Evolutionary conservation across 495 filamentous ascomycete species (phyloP).

Genomic region (Talaromyces wortmannii): DNA sequence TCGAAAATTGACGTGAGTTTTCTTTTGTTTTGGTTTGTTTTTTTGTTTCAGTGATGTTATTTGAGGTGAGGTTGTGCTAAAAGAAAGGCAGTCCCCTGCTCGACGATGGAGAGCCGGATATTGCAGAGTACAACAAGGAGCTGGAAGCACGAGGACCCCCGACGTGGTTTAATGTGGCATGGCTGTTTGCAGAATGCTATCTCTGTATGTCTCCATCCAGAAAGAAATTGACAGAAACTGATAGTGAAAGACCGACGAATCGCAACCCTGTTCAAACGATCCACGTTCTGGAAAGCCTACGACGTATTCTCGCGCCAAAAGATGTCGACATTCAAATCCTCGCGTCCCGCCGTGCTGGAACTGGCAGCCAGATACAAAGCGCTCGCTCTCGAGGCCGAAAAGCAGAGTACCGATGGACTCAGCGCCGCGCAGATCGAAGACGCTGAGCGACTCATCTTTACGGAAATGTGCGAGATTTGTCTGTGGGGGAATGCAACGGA

Average conservation of each 20-base stretch:
- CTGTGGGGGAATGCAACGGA: slow-evolving; percentile 98
- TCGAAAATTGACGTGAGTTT: slow-evolving; percentile 65
- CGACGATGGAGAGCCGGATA: slow-evolving; percentile 75
- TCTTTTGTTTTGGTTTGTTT: not conserved
- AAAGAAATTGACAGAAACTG: not conserved
- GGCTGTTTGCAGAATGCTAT: slow-evolving; percentile 93
- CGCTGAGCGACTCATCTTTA: slow-evolving; percentile 72
- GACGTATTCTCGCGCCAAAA: slow-evolving; percentile 92
- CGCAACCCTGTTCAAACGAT: slow-evolving; percentile 66
- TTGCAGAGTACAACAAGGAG: slow-evolving; percentile 80
- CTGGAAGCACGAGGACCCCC: slow-evolving; percentile 66
- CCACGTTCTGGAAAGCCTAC: slow-evolving; percentile 81
- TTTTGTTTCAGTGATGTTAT: not conserved
- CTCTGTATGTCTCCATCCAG: slow-evolving; percentile 60
- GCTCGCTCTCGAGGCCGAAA: slow-evolving; percentile 49
- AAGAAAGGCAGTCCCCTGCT: slow-evolving; percentile 54
- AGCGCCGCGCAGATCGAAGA: slow-evolving; percentile 50
- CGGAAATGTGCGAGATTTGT: slow-evolving; percentile 94
- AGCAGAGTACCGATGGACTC: slow-evolving; percentile 21
- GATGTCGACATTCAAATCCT: slow-evolving; percentile 87
- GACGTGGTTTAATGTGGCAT: slow-evolving; percentile 75
- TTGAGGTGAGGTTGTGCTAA: not conserved
- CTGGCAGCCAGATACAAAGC: slow-evolving; percentile 71
- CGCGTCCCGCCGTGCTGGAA: slow-evolving; percentile 84
- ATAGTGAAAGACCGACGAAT: slow-evolving; percentile 53